Evolutionary conservation across 148 eudicot genomes (phyloP).

Genomic region (Silene conica): DNA sequence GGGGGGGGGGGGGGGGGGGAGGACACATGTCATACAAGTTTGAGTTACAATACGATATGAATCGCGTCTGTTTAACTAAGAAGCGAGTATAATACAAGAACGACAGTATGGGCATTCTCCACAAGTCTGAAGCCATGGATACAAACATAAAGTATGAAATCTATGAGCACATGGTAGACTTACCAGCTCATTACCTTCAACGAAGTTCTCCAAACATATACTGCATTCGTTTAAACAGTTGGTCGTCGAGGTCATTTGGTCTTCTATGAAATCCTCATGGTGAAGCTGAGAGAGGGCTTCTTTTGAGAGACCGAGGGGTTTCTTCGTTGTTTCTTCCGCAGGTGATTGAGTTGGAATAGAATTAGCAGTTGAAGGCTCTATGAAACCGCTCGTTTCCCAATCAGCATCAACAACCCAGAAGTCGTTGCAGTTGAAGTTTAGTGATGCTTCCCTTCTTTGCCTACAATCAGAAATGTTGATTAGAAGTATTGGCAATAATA

Average conservation of each 20-base stretch:
- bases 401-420: slow-evolving; percentile 38
- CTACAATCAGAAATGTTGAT: slow-evolving; percentile 17
- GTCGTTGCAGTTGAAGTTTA: slow-evolving; percentile 27
- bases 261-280: slow-evolving; percentile 39
- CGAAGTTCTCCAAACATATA: slow-evolving; percentile 76
- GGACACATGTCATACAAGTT: background rate
- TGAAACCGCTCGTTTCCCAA: slow-evolving; percentile 43
- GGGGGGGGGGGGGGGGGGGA: background rate
- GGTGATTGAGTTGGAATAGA: slow-evolving; percentile 18
- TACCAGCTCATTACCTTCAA: slow-evolving; percentile 59
- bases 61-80: background rate
- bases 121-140: slow-evolving; percentile 71
- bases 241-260: slow-evolving; percentile 12
- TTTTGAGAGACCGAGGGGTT: slow-evolving; percentile 54
- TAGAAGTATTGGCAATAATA: background rate
- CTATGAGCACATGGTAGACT: slow-evolving; percentile 60
- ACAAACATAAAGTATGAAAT: slow-evolving; percentile 65
- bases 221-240: slow-evolving; percentile 55
- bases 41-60: background rate
- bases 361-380: slow-evolving; percentile 25
- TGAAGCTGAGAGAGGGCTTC: slow-evolving; percentile 44
- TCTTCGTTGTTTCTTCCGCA: slow-evolving; percentile 27
- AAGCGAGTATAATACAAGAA: slow-evolving; percentile 27
- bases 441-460: slow-evolving; percentile 24
- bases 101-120: slow-evolving; percentile 84